Base-by-base conservation (phyloP, 2,329 filamentous ascomycete genomes). In the Fusarium sp. region DNA sequence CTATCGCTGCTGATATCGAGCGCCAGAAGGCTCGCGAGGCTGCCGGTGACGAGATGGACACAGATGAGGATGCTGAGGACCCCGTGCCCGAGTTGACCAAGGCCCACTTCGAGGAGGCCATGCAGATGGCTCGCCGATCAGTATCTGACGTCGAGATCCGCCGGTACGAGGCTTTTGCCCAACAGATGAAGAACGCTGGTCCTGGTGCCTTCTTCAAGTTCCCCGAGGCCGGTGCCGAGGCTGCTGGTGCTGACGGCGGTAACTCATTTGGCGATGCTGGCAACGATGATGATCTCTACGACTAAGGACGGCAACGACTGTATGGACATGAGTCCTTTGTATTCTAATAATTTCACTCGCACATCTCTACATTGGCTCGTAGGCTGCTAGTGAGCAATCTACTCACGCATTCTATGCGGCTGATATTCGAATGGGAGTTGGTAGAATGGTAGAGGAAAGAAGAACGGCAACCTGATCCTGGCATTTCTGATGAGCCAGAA, bases 151-250 rank as follows among this genome's bases (percentile, higher is more conserved):
- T 98, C 28, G 96, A 99, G 88, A 97, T 99, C 79, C 93, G 96
- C 81, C 93, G 96, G 70, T 99, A 99, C 86, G 96, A 99, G 88
- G 96, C 96, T 9, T 99, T 99, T 80, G 94, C 96, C 44, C 96
- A 98, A 87, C 96, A 96, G 83, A 97, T 99, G 95, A 99, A 99
- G 93, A 97, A 97, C 83, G 92, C 94, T 68, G 95, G 95, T 58
- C 95, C 95, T 43, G 96, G 95, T 80, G 95, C 94, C 78, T 98
- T 96, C 90, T 99, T 99, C 93, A 95, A 97, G 85, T 99, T 99
- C 91, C 96, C 93, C 37, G 87, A 88, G 69, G 93, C 89, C 78
- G 93, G 90, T 25, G 83, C 79, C 25, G 87, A 94, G 88, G 88
- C 93, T 85, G 79, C 85, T 79, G 82, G 86, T 83, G 77, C 89